Conservation (phyloP, 192 early-diverging fungal genomes). For the Lobosporangium transversale region DNA sequence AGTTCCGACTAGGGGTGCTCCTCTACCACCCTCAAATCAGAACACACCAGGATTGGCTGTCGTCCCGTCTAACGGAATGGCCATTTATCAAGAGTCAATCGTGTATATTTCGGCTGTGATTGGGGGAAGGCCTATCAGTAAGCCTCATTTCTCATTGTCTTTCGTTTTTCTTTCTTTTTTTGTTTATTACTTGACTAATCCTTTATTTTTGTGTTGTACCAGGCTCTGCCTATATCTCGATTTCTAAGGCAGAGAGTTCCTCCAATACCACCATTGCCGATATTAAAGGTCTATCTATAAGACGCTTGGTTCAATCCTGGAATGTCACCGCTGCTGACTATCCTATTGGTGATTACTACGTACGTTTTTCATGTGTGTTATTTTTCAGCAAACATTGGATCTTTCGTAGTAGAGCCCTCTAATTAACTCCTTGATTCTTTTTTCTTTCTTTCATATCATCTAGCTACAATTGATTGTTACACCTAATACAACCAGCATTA, state of each 20-base stretch:
- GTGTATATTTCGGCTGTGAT: neutral
- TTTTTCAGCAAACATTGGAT: neutral
- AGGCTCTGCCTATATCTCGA: neutral
- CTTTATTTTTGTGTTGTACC: too few relatives aligned
- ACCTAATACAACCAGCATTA: neutral
- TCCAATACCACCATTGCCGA: neutral
- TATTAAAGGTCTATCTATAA: neutral
- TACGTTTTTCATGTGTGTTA: neutral
- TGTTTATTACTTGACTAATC: too few relatives aligned
- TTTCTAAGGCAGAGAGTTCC: neutral
- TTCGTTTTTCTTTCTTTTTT: too few relatives aligned
- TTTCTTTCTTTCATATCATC: neutral
- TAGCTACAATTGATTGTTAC: conserved; percentile 7
- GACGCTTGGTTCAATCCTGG: neutral
- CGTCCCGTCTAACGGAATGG: neutral
- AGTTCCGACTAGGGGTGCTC: neutral
- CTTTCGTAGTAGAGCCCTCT: neutral
- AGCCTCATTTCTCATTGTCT: too few relatives aligned
- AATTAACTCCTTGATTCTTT: neutral
- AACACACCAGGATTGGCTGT: neutral
- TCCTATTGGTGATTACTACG: conserved; percentile 11
- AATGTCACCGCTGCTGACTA: neutral
- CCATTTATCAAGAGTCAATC: neutral
- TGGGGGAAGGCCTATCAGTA: neutral
- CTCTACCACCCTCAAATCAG: neutral